Percentiles rank a stretch among this genome's conserved stretches.
Conservation (phyloP, 176 grass and related monocot genomes). For the Olyra latifolia region DNA sequence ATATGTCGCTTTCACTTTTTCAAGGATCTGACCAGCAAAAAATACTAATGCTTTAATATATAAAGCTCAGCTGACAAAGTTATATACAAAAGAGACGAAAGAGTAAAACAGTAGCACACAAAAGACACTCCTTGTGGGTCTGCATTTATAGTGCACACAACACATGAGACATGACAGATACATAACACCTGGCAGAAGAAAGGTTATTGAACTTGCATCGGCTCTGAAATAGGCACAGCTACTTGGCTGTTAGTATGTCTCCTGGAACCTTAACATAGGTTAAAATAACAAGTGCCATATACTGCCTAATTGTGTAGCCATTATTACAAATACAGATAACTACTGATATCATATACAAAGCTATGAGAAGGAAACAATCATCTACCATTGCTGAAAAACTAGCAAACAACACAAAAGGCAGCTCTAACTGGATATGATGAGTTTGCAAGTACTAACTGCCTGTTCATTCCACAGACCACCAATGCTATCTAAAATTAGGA, state of each 20-base stretch:
- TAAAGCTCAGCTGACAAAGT: not conserved
- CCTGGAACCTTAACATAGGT: not conserved
- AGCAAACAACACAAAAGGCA: not conserved
- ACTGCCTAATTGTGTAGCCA: not conserved
- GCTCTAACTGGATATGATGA: not conserved
- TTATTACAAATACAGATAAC: not conserved
- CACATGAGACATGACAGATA: not conserved
- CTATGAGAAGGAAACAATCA: not conserved
- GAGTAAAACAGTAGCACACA: not conserved
- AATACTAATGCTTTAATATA: not conserved
- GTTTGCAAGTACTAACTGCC: not conserved
- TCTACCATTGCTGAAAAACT: not conserved
- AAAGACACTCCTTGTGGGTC: constrained; percentile 2
- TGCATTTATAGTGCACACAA: not conserved
- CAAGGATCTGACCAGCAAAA: constrained; percentile 66
- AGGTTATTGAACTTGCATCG: not conserved
- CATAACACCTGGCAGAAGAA: not conserved
- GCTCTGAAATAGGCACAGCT: not conserved
- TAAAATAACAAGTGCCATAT: not conserved
- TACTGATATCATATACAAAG: not conserved
- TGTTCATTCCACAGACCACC: not conserved
- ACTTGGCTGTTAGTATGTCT: not conserved
- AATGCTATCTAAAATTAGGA: not conserved
- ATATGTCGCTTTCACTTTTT: constrained; percentile 86
- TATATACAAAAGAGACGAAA: constrained; percentile 3